A percentile compares a stretch with the other conserved stretches of the same genome.
Conservation (phyloP, 345 rosid species). For the Raphanus raphanistrum region DNA sequence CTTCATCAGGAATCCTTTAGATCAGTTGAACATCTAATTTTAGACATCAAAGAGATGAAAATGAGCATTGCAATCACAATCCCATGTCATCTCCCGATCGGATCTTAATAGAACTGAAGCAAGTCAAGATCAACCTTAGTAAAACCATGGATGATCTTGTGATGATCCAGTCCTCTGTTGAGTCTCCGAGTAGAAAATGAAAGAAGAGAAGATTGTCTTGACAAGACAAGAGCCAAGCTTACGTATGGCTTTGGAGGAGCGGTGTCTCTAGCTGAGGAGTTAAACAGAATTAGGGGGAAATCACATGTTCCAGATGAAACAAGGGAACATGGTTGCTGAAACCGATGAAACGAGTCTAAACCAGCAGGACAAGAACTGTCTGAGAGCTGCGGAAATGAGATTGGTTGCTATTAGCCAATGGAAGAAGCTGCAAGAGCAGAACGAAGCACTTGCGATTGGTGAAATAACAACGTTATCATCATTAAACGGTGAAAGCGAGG, state of each 20-base stretch:
- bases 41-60: slow-evolving; percentile 55
- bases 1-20: slow-evolving; percentile 78
- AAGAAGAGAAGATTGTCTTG: slow-evolving; percentile 63
- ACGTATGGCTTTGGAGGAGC: slow-evolving; percentile 60
- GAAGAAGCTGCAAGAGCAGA: slow-evolving; percentile 94
- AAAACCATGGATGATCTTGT: slow-evolving; percentile 80
- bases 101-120: slow-evolving; percentile 81
- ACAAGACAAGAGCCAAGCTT: slow-evolving; percentile 53
- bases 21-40: slow-evolving; percentile 31
- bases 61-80: slow-evolving; percentile 42
- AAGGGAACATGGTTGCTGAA: slow-evolving; percentile 51
- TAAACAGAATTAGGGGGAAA: background rate
- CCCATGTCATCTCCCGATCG: slow-evolving; percentile 62
- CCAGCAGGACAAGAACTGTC: slow-evolving; percentile 43
- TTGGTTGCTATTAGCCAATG: slow-evolving; percentile 79
- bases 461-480: background rate
- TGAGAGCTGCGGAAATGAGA: slow-evolving; percentile 81
- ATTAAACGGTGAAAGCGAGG: slow-evolving; percentile 34
- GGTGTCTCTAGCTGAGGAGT: slow-evolving; percentile 39
- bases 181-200: slow-evolving; percentile 73
- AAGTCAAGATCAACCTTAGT: slow-evolving; percentile 80
- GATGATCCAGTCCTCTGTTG: slow-evolving; percentile 79
- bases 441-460: too few species aligned
- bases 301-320: slow-evolving; percentile 16
- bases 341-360: slow-evolving; percentile 26